These are phyloP conservation scores for Claviceps pazoutovae DNA, from an alignment of 2,329 filamentous ascomycete species.

Conservation along the genomic window DNA sequence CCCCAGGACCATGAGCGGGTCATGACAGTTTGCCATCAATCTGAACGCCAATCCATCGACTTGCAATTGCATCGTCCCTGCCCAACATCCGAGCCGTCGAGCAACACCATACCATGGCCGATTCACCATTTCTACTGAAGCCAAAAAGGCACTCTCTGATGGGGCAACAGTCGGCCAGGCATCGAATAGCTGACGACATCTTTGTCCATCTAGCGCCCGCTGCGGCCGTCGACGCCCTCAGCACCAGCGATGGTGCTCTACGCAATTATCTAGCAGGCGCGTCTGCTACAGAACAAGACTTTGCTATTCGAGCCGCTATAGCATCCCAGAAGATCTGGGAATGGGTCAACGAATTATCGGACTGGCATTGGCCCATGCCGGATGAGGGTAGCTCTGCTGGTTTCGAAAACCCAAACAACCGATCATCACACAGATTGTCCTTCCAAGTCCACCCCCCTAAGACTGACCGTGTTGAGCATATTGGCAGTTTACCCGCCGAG, in stretches of 20 bases:
- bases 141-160: constrained; percentile 20
- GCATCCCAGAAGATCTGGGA: constrained; percentile 57
- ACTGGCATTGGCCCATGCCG: constrained; percentile 41
- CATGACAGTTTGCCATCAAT: constrained; percentile 4
- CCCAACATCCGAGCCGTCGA: background rate
- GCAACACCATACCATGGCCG: constrained; percentile 17
- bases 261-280: constrained; percentile 48
- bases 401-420: constrained; percentile 33
- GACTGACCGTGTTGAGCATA: constrained; percentile 30
- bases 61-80: background rate
- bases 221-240: constrained; percentile 46
- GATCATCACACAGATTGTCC: constrained; percentile 26
- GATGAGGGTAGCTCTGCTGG: constrained; percentile 31
- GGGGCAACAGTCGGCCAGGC: constrained; percentile 29
- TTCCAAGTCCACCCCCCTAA: constrained; percentile 12
- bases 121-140: constrained; percentile 19
- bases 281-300: constrained; percentile 51
- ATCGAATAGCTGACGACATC: constrained; percentile 40
- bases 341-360: constrained; percentile 59
- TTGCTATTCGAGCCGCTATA: constrained; percentile 55
- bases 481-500: constrained; percentile 54
- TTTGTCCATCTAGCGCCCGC: constrained; percentile 47
- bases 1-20: constrained; percentile 21
- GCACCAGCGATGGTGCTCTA: constrained; percentile 35
- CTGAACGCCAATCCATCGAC: background rate